Evolutionary conservation across 305 asterid genomes (phyloP).

Genomic region (Salvia sclarea): DNA sequence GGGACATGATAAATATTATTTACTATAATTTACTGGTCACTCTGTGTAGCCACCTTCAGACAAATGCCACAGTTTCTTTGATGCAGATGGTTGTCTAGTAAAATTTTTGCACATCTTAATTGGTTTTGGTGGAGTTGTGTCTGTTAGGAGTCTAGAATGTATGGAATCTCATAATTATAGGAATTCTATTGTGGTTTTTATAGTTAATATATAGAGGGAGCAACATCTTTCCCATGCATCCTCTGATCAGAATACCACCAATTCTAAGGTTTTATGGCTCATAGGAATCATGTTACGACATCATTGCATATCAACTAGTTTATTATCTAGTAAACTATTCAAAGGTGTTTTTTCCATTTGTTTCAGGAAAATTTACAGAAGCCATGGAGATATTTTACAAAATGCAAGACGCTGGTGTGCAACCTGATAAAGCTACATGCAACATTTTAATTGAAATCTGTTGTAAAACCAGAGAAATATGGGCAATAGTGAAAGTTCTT

Average conservation of each 20-base stretch:
- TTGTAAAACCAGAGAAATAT: constrained; percentile 55
- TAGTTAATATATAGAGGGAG: neutral
- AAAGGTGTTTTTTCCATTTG: constrained; percentile 9
- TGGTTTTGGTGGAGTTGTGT: constrained; percentile 10
- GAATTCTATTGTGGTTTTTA: neutral
- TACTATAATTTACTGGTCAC: neutral
- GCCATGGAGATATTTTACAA: constrained; percentile 70
- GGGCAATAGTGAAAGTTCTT: constrained; percentile 64
- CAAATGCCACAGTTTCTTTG: neutral
- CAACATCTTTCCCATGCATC: neutral
- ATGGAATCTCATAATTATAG: neutral
- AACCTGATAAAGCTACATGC: constrained; percentile 93
- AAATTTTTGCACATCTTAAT: neutral
- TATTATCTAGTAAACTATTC: neutral
- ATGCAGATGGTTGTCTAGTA: neutral
- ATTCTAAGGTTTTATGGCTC: neutral
- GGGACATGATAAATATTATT: constrained; percentile 16
- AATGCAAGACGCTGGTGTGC: constrained; percentile 85
- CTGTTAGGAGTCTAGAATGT: neutral
- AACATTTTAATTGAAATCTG: constrained; percentile 72
- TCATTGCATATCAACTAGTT: constrained; percentile 18
- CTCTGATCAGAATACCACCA: neutral
- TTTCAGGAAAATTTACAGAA: constrained; percentile 64
- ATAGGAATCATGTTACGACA: neutral
- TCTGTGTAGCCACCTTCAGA: neutral